Evolutionary conservation across 257 asterid species (phyloP).

Genomic region (Misopates orontium): DNA sequence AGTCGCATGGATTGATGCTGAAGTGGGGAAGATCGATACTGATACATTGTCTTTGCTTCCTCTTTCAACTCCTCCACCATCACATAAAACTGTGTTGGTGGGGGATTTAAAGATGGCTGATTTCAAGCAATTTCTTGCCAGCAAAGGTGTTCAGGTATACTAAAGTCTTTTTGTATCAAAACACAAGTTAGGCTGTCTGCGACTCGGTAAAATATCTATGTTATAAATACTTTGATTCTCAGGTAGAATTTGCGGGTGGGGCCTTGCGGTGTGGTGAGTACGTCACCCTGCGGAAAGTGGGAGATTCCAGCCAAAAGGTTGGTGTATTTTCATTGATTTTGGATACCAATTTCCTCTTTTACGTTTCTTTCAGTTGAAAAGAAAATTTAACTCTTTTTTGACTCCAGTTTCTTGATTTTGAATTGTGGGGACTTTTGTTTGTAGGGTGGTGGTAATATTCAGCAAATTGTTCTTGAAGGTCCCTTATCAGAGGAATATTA

Average conservation of each 20-base stretch:
- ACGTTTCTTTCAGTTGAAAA: conserved; percentile 13
- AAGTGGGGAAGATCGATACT: conserved; percentile 77
- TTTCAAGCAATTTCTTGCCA: conserved; percentile 92
- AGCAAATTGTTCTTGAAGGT: conserved; percentile 92
- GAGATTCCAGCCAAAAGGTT: conserved; percentile 93
- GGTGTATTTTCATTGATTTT: conserved; percentile 21
- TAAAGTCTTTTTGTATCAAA: not conserved
- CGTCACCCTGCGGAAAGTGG: conserved; percentile 89
- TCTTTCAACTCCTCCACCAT: conserved; percentile 66
- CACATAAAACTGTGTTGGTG: conserved; percentile 89
- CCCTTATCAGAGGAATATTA: conserved; percentile 93
- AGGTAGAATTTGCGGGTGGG: conserved; percentile 89
- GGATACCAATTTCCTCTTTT: conserved; percentile 8
- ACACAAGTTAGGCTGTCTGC: not conserved
- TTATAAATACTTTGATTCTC: conserved; percentile 20
- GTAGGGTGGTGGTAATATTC: conserved; percentile 79
- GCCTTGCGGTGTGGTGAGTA: conserved; percentile 93
- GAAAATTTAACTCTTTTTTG: not conserved
- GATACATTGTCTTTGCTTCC: conserved; percentile 76
- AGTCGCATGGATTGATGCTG: conserved; percentile 96
- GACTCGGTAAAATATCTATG: not conserved
- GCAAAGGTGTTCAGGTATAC: conserved; percentile 87
- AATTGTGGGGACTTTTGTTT: conserved; percentile 20
- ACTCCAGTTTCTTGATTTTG: conserved; percentile 11
- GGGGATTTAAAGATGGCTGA: conserved; percentile 98